phyloP scores from a whole-genome alignment of 2,329 filamentous ascomycete species.

The Aschersonia sp. region DNA sequence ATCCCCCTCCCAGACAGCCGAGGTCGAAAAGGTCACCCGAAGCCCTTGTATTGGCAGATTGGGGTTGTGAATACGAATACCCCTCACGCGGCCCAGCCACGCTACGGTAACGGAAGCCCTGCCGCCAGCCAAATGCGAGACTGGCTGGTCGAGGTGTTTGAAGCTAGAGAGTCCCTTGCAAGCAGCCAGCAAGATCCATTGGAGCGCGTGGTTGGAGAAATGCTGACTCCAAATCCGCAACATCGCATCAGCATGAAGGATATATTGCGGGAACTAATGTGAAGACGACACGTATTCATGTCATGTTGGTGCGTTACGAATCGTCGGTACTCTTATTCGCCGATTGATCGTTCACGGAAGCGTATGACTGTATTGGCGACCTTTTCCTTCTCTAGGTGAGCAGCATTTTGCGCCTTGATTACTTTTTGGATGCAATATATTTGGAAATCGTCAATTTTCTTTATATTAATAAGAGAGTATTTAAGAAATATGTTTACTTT shows the following conservation, averaged over 20 bases:
- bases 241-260: constrained; percentile 40
- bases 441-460: too few species aligned
- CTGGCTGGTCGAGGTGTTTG: constrained; percentile 39
- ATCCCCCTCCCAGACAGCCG: constrained; percentile 40
- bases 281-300: too few species aligned
- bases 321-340: too few species aligned
- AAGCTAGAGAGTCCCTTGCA: constrained; percentile 27
- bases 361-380: too few species aligned
- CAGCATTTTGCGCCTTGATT: too few species aligned
- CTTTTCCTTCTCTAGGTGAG: too few species aligned
- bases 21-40: constrained; percentile 29
- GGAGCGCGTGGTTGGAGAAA: constrained; percentile 36
- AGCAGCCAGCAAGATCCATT: constrained; percentile 28
- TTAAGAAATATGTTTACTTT: too few species aligned
- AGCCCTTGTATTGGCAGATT: constrained; percentile 43
- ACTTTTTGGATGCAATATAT: too few species aligned
- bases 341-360: too few species aligned
- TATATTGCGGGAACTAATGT: constrained; percentile 23
- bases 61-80: constrained; percentile 41
- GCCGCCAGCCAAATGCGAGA: constrained; percentile 39
- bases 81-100: constrained; percentile 14
- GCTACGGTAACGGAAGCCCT: constrained; percentile 20
- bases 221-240: constrained; percentile 35
- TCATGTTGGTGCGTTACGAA: too few species aligned
- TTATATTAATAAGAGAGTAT: too few species aligned